Evolutionary conservation across 768 basidiomycete species (phyloP), one percentile per base, ranked within the genome.

Genomic region (Boletus fagicola): DNA sequence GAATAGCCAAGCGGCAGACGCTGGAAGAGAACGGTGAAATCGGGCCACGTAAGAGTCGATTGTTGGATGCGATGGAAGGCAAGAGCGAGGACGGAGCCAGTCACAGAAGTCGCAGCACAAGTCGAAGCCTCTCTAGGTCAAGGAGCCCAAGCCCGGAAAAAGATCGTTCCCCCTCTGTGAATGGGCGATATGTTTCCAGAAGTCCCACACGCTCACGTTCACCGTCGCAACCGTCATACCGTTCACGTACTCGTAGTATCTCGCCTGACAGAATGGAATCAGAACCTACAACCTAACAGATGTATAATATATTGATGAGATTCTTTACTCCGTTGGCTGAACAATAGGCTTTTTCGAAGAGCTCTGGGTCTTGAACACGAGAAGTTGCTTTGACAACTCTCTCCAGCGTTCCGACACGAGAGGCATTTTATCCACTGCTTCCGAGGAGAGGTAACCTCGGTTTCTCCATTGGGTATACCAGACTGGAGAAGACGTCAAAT

Each of bases 1-100:
- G 97, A 49, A 74, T 98, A 59, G 83, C 85, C 10, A 94, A 90
- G 75, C 83, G 97, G 22, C 82, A 85, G 51, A 85, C 91, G 3
- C 76, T 98, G 26, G 97, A 98, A 76, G 96, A 99, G 69, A 91
- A 86, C 20, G 89, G 91, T 43, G 94, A 98, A 9, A 80, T 99
- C 24, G 87, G 87, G 0, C 89, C 91, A 4, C 78, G 96, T 16
- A 85, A 90, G 71, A 94, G 92, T 71, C 83, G 88, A 45, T 74
- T 99, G n/a, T 77, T 97, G 61, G 85, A 92, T 63, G 93, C 92
- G 1, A 82, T 96, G 84, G 88, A 93, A 67, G 90, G 85, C 46
- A 82, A 79, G 61, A 83, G 80, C 56, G 85, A 88, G 28, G 71
- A 74, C 44, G 70, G 45, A 15, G 80, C 74, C 22, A 80, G 80